These are phyloP conservation scores for Colletotrichum sansevieriae DNA, from an alignment of 2,329 filamentous ascomycete species.

Conservation along the genomic window DNA sequence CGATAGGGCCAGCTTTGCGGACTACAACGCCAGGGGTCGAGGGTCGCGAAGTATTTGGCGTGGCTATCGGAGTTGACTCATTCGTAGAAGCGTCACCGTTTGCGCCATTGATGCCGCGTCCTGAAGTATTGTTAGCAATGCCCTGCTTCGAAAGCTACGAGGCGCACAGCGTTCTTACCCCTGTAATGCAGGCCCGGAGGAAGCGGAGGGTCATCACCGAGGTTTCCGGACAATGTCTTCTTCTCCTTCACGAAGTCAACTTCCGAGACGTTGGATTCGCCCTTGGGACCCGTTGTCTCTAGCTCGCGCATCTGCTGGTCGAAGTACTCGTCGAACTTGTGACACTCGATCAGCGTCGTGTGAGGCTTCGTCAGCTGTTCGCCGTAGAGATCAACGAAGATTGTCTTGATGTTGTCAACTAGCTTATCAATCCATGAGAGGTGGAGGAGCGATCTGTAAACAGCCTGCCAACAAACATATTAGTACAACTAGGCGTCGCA, in stretches of 20 bases:
- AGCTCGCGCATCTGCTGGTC: constrained; percentile 91
- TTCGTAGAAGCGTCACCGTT: constrained; percentile 59
- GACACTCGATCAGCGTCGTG: constrained; percentile 82
- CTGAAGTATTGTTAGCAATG: constrained; percentile 38
- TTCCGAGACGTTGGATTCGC: constrained; percentile 45
- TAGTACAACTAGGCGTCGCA: constrained; percentile 26
- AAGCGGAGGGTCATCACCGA: constrained; percentile 55
- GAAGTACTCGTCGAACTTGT: constrained; percentile 90
- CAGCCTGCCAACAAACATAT: constrained; percentile 72
- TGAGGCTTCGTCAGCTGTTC: constrained; percentile 87
- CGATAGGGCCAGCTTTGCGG: constrained; percentile 79
- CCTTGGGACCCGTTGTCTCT: constrained; percentile 66
- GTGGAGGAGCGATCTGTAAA: constrained; percentile 95
- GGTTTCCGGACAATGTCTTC: constrained; percentile 50
- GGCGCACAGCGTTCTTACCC: constrained; percentile 26
- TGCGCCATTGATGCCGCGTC: constrained; percentile 51
- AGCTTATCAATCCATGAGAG: constrained; percentile 98
- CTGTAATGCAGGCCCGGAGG: constrained; percentile 42
- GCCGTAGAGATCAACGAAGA: constrained; percentile 92
- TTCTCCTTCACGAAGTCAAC: constrained; percentile 50
- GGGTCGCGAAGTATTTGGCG: constrained; percentile 83
- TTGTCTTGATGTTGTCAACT: constrained; percentile 91
- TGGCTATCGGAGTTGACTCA: constrained; percentile 77
- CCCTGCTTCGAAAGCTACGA: background rate
- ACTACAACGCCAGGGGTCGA: constrained; percentile 80